Base-by-base conservation (phyloP, 192 early-diverging fungal species). In the Mortierella antarctica region DNA sequence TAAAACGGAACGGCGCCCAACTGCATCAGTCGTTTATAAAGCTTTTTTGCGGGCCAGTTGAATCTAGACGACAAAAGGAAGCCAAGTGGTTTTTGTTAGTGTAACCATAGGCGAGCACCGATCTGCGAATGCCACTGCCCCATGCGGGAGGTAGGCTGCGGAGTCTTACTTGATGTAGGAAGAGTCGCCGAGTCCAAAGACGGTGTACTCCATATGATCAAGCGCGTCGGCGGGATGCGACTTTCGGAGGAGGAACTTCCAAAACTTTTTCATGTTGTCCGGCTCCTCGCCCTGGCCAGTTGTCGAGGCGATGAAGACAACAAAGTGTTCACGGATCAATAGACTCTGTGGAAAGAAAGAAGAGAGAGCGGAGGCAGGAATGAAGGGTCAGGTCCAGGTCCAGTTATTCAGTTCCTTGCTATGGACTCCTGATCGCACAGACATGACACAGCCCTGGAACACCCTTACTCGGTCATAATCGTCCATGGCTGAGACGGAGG, bases 171-270 rank as follows among this genome's bases (percentile, higher is more conserved):
- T 93, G 67, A 79, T 62, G 80, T 98, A 99, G 39, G 95, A 95
- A 18, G 96, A 97, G 82, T 99, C 98, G 23, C 98, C 98, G 46
- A 96, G 88, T 4, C 97, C 98, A 86, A 98, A 95, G 20, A 99
- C 97, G 6, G 94, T 93, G 82, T 92, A 95, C 48, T 87, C 57
- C 77, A 94, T 64, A n/a, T 86, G 77, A 14, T 72, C 65, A n/a
- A 98, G 84, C 2, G 92, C 86, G 52, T 92, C 86, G 21, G 46
- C 65, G 4, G 95, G 90, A 23, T 93, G 73, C 9, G 91, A 87
- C 75, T 97, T 97, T 58, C 94, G 89, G 53, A 98, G 86, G 42
- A 99, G 83, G 73, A 94, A 95, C 62, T 88, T 89, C 98, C 98
- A 99, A 71, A 98, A 96, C 81, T 81, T 77, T 78, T 88, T 92